Percentiles rank a stretch among this genome's conserved stretches.
phyloP scores from a whole-genome alignment of 106 monocot genomes.

The Posidonia australis region DNA sequence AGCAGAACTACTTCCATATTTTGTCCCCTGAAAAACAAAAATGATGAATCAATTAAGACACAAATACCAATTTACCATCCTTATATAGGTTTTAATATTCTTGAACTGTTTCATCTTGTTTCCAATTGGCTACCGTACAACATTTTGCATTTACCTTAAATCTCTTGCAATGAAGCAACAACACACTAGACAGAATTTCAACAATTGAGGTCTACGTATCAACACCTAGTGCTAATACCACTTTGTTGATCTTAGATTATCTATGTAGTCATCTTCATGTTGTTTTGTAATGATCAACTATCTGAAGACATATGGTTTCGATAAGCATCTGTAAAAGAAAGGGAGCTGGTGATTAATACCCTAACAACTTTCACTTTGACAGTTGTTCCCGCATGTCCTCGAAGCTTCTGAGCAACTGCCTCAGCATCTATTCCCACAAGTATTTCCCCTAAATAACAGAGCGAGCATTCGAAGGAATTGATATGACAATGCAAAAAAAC shows the following conservation, averaged over 20 bases:
- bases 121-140: too few relatives aligned
- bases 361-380: conserved; percentile 72
- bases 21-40: conserved; percentile 30
- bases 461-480: neutral
- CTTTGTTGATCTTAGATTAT: neutral
- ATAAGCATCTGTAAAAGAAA: neutral
- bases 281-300: neutral
- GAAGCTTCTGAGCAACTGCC: conserved; percentile 71
- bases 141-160: too few relatives aligned
- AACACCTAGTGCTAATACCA: too few relatives aligned
- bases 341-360: conserved; percentile 15
- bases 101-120: too few relatives aligned
- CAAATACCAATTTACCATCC: neutral
- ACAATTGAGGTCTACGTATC: too few relatives aligned
- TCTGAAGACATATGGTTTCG: too few relatives aligned
- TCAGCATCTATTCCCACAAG: conserved; percentile 67
- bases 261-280: neutral
- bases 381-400: conserved; percentile 78
- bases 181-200: too few relatives aligned
- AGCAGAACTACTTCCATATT: conserved; percentile 24
- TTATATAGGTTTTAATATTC: too few relatives aligned
- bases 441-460: conserved; percentile 39
- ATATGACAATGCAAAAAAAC: neutral
- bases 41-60: neutral
- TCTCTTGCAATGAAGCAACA: too few relatives aligned